A percentile compares a stretch with the other conserved stretches of the same genome.
These are phyloP conservation scores for Mycena alexandri DNA, from an alignment of 768 basidiomycete genomes.

Conservation along the genomic window DNA sequence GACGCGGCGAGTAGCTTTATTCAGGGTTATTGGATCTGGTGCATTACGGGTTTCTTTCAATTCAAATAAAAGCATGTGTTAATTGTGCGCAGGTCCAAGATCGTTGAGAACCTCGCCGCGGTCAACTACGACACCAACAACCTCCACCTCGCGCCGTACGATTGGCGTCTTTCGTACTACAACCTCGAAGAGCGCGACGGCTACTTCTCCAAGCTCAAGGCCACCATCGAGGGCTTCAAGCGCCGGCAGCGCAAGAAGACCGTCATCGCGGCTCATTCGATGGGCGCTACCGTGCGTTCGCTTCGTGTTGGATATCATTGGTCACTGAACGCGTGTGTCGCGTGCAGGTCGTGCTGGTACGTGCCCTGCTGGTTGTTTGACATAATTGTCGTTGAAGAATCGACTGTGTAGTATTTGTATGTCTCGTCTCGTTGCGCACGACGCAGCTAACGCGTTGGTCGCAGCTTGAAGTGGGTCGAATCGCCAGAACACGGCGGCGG, in stretches of 20 bases:
- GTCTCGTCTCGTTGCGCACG: slow-evolving; percentile 42
- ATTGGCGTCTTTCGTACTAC: slow-evolving; percentile 90
- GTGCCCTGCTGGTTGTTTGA: slow-evolving; percentile 34
- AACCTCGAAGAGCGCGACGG: slow-evolving; percentile 94
- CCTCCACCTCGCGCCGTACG: slow-evolving; percentile 86
- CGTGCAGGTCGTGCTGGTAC: slow-evolving; percentile 64
- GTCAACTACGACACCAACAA: slow-evolving; percentile 95
- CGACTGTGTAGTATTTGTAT: slow-evolving; percentile 82
- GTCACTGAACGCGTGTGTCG: slow-evolving; percentile 1
- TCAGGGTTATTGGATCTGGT: slow-evolving; percentile 97
- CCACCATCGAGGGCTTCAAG: slow-evolving; percentile 85
- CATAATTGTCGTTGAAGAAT: not conserved
- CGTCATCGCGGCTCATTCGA: slow-evolving; percentile 88
- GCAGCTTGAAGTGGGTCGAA: slow-evolving; percentile 97
- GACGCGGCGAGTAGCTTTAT: slow-evolving; percentile 90
- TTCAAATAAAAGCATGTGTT: slow-evolving; percentile 10
- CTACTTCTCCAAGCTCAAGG: slow-evolving; percentile 88
- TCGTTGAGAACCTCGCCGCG: slow-evolving; percentile 94
- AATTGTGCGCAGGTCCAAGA: slow-evolving; percentile 74
- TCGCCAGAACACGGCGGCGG: slow-evolving; percentile 85
- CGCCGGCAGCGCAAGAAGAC: slow-evolving; percentile 80
- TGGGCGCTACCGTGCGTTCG: slow-evolving; percentile 80
- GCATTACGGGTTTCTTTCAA: slow-evolving; percentile 32
- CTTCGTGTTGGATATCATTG: not conserved
- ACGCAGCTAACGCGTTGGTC: slow-evolving; percentile 23